Percentiles rank a stretch among this genome's conserved stretches.
Evolutionary conservation across 345 rosid genomes (phyloP).

Genomic region (Pelargonium nanum): DNA sequence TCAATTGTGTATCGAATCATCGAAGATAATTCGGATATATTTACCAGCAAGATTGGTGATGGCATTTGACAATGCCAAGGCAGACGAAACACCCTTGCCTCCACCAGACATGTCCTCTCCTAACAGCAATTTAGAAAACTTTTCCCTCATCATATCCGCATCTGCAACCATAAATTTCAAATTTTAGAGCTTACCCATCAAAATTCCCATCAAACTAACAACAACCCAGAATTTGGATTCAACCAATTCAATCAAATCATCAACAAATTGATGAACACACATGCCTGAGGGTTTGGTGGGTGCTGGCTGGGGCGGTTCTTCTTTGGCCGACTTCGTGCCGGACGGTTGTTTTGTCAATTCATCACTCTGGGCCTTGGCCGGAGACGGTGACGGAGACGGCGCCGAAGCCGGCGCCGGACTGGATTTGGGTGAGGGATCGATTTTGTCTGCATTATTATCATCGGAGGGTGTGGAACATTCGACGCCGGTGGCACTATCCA

Average conservation of each 20-base stretch:
- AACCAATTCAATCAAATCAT: neutral
- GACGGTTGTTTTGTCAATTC: too few species aligned
- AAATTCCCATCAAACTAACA: neutral
- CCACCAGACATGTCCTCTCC: conserved; percentile 79
- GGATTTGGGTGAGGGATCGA: too few species aligned
- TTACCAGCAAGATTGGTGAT: conserved; percentile 27
- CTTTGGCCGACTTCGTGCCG: too few species aligned
- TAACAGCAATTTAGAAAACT: conserved; percentile 44
- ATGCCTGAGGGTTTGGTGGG: neutral
- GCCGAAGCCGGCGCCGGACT: too few species aligned
- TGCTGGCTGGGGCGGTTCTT: neutral
- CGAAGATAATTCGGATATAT: neutral
- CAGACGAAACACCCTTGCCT: conserved; percentile 68
- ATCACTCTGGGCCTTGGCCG: too few species aligned
- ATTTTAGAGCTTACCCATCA: neutral
- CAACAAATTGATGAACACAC: neutral
- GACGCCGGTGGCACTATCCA: conserved; percentile 20
- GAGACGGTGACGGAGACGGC: too few species aligned
- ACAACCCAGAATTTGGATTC: neutral
- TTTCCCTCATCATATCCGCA: conserved; percentile 54
- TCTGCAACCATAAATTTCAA: conserved; percentile 21
- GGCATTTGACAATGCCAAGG: conserved; percentile 53
- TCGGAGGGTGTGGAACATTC: conserved; percentile 18
- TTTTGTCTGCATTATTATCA: too few species aligned
- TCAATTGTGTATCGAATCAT: too few species aligned